Conservation (phyloP, 2,329 filamentous ascomycete species). For the Polychaeton citri region DNA sequence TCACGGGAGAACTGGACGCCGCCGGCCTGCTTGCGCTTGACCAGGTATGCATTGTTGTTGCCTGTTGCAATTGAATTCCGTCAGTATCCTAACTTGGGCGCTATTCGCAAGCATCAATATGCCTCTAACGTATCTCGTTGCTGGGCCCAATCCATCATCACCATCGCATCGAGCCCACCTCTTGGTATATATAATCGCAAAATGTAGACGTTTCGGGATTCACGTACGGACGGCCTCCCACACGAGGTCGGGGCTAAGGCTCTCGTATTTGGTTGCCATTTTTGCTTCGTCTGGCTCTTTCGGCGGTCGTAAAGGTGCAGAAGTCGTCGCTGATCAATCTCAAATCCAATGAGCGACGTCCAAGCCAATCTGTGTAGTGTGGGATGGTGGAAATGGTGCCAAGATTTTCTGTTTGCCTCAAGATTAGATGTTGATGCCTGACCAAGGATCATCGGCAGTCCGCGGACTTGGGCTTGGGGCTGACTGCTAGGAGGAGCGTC, state of each 20-base stretch:
- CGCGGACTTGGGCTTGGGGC: neutral
- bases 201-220: too few relatives aligned
- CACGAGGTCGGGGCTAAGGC: slow-evolving; percentile 81
- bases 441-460: too few relatives aligned
- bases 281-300: slow-evolving; percentile 36
- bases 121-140: neutral
- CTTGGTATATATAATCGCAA: too few relatives aligned
- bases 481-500: too few relatives aligned
- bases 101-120: too few relatives aligned
- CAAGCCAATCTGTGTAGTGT: neutral
- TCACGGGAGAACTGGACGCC: slow-evolving; percentile 87
- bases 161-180: neutral
- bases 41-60: slow-evolving; percentile 77
- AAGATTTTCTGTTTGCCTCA: neutral
- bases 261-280: slow-evolving; percentile 41
- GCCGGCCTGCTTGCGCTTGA: slow-evolving; percentile 71
- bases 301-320: neutral
- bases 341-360: neutral
- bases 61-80: slow-evolving; percentile 41
- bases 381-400: neutral
- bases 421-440: too few relatives aligned
- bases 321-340: neutral
- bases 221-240: slow-evolving; percentile 91
- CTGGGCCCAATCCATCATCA: too few relatives aligned
- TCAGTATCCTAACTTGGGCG: slow-evolving; percentile 1